Base-by-base conservation (phyloP, 176 grass and related monocot species). In the Poa annua region DNA sequence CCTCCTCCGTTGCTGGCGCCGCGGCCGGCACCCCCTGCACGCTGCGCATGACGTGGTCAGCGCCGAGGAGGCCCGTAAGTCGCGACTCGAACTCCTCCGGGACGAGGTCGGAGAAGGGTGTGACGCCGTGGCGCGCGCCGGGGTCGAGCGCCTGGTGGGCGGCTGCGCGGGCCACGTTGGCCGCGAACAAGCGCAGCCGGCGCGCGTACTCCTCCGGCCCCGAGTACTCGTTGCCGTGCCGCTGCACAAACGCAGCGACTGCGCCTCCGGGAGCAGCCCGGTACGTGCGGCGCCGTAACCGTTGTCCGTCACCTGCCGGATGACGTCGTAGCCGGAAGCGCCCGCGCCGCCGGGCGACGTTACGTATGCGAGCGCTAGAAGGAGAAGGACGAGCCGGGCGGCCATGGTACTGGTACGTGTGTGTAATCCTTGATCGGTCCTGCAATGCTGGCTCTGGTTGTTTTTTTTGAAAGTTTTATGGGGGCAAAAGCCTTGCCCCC, bases 41-140 rank as follows among this genome's bases (percentile, higher is more conserved):
- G 34, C 34, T 36, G 12, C 29, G 64, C 25, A 49, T 3, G 19
- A 34, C 20, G 74, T 32, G 26, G 56, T 26, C 21, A 15, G 57
- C 14, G 83, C 78, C 54, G 38, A 15, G 20, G 25, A 97, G 69
- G 67, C 95, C 95, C 8, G 87, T 87, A 65, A 92, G 71, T 11
- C 77, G 80, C 50, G 68, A 66, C 86, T 92, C 90, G 83, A 97
- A 97, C 81, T 97, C 95, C 52, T 86, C 90, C 65, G 80, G 75
- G 16, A 92, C 94, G 57, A 97, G 90, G 86, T 97, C 95, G 52
- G 90, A 97, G 86, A 97, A 97, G 21, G 88, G 95, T 26, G 92
- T 94, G 63, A 94, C 74, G 3, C 95, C 92, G 81, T 97, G 95
- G 29, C 83, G 78, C 48, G 95, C 95, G 7, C 68, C 76, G 5